Conservation (phyloP, 352 stramenopile species). For the Phytophthora melonis region DNA sequence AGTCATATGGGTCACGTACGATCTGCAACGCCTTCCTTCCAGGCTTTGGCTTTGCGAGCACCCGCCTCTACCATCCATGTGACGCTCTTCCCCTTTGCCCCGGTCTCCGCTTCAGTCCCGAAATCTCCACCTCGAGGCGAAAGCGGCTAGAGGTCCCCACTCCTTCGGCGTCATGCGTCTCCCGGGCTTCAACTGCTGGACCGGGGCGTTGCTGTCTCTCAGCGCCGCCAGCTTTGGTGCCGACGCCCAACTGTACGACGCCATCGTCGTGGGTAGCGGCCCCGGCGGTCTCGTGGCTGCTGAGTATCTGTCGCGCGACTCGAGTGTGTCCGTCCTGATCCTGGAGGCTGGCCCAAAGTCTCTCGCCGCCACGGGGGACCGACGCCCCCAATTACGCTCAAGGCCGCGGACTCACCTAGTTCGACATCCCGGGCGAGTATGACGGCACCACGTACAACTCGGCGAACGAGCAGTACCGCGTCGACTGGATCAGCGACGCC, state of each 20-base stretch:
- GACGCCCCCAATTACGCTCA: slow-evolving; percentile 57
- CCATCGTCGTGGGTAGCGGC: slow-evolving; percentile 64
- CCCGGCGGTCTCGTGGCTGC: slow-evolving; percentile 66
- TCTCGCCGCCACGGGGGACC: slow-evolving; percentile 49
- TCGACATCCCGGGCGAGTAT: slow-evolving; percentile 78
- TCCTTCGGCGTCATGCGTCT: slow-evolving; percentile 23
- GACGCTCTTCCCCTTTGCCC: neutral
- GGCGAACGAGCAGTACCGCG: slow-evolving; percentile 53
- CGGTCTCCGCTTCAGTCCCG: slow-evolving; percentile 8
- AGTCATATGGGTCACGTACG: slow-evolving; percentile 16
- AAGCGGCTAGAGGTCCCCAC: neutral
- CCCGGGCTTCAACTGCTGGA: slow-evolving; percentile 2
- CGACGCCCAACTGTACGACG: slow-evolving; percentile 55
- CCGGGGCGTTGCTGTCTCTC: slow-evolving; percentile 19
- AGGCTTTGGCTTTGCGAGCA: neutral
- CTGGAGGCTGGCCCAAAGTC: slow-evolving; percentile 64
- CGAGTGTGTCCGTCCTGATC: slow-evolving; percentile 61
- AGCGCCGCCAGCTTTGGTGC: neutral
- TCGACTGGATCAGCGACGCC: slow-evolving; percentile 56
- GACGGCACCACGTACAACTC: slow-evolving; percentile 54
- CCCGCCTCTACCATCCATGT: slow-evolving; percentile 9
- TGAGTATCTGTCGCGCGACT: slow-evolving; percentile 64
- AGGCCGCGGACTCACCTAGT: slow-evolving; percentile 57
- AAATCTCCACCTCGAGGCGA: slow-evolving; percentile 12
- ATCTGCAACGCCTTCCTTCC: slow-evolving; percentile 17